phyloP scores from a whole-genome alignment of 2,329 filamentous ascomycete genomes.

The Coniochaeta ligniaria region DNA sequence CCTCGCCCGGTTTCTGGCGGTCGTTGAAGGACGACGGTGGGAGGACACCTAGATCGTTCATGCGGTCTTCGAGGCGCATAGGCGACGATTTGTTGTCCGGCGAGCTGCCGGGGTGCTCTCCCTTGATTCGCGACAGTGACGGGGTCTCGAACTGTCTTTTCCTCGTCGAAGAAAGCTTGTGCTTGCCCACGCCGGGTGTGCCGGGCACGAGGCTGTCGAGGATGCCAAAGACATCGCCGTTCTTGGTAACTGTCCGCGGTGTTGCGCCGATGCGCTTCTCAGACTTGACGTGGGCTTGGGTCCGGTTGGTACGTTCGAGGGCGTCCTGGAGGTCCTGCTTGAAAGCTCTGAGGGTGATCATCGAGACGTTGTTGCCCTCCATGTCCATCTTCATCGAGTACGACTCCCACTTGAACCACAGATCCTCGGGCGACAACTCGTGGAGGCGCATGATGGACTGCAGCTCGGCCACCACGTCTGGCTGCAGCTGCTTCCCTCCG shows the following conservation, averaged over 20 bases:
- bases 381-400: constrained; percentile 92
- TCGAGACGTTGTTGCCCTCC: constrained; percentile 64
- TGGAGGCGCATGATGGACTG: constrained; percentile 82
- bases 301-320: constrained; percentile 67
- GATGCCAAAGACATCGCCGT: constrained; percentile 77
- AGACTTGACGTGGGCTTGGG: constrained; percentile 50
- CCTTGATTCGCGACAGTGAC: constrained; percentile 37
- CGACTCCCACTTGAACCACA: constrained; percentile 98
- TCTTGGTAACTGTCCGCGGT: constrained; percentile 50
- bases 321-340: constrained; percentile 83
- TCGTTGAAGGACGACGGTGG: constrained; percentile 62
- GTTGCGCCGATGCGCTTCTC: constrained; percentile 57
- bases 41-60: constrained; percentile 28
- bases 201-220: constrained; percentile 63
- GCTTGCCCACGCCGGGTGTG: constrained; percentile 39
- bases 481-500: constrained; percentile 53
- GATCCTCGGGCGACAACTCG: constrained; percentile 71
- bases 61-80: constrained; percentile 27
- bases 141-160: constrained; percentile 36
- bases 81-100: constrained; percentile 34
- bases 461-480: constrained; percentile 75
- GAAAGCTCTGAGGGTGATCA: constrained; percentile 67
- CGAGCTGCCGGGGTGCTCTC: constrained; percentile 34
- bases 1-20: constrained; percentile 71
- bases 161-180: constrained; percentile 21